Evolutionary conservation across 1,284 basidiomycete genomes (phyloP), one percentile per base, ranked within the genome.

Genomic region (Tilletia horrida): DNA sequence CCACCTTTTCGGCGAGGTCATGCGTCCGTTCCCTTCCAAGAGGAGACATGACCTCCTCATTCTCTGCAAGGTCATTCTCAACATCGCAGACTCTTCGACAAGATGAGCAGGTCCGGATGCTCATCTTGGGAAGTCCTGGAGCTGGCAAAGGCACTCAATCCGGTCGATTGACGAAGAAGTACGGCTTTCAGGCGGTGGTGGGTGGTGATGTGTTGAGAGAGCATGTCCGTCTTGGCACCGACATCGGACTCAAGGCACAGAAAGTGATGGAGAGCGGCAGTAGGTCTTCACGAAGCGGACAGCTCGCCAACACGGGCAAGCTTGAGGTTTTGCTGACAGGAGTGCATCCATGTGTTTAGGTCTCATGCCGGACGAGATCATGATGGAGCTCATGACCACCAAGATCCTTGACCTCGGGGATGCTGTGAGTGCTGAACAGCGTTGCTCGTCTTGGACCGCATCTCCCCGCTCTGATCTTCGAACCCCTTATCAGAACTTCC

Each of bases 401-500:
- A 72, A 76, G 57, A 67, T 80, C 2, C 14, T 66, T 8, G 44
- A 66, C 27, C 63, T 76, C 18, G 68, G 47, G 0, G 48, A 44
- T 1, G 45, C 18, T 61, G 66, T 67, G 47, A 13, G 65, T 43
- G n/a, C 18, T 8, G 11, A 11, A 40, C 35, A 40, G n/a, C n/a
- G 9, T 44, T 9, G 8, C 2, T 52, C 42, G 63, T 40, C 25
- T 9, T 59, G 25, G 8, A 43, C 11, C 31, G 11, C 18, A 59
- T 23, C 31, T 48, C 25, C 18, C 11, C 18, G 29, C 52, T 23
- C 16, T 61, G 27, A 31, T 57, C 43, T 21, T 57, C 50, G n/a
- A n/a, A n/a, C n/a, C 42, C 8, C 18, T 44, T 64, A 8, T 8
- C 29, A 70, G 87, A 88, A 91, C 79, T 97, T 94, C 94, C 90